Percentiles rank a stretch among this genome's conserved stretches.
phyloP scores from a whole-genome alignment of 2,329 filamentous ascomycete genomes.

The Macrophomina pseudophaseolina region DNA sequence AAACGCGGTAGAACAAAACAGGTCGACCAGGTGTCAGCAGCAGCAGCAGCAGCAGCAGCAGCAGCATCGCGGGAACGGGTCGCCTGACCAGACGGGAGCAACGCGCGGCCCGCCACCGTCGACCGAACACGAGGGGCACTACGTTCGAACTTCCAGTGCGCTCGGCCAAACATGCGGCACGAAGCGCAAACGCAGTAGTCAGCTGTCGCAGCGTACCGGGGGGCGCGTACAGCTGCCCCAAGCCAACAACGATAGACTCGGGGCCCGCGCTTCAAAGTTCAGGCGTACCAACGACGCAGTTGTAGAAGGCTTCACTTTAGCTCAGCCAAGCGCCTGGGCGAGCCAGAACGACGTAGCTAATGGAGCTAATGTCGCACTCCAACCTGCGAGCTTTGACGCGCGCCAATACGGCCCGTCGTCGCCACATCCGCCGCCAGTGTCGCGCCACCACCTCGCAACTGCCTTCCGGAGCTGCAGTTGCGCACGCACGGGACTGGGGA shows the following conservation, averaged over 20 bases:
- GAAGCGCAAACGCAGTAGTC: neutral
- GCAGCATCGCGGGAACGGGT: neutral
- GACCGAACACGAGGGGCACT: constrained; percentile 18
- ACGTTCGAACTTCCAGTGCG: constrained; percentile 3
- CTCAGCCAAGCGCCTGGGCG: neutral
- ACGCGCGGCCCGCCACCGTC: neutral
- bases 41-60: neutral
- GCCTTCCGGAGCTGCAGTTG: neutral
- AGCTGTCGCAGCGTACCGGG: no score
- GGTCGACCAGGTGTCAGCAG: neutral
- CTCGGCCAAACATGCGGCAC: neutral
- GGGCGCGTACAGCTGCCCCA: no score
- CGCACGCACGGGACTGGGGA: neutral
- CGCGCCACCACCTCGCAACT: neutral
- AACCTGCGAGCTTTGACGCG: neutral
- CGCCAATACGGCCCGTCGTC: neutral
- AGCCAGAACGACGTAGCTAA: neutral
- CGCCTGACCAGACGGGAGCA: neutral
- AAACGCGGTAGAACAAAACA: neutral
- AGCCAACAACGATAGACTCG: neutral
- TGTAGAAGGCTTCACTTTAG: neutral
- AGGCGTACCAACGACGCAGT: neutral
- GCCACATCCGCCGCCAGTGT: neutral
- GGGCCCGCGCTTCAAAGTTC: neutral
- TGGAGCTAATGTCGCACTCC: neutral